A percentile compares a stretch with the other conserved stretches of the same genome.
Conservation (phyloP, 1,139 yeast genomes). For the Protomyces arabidopsidicola region DNA sequence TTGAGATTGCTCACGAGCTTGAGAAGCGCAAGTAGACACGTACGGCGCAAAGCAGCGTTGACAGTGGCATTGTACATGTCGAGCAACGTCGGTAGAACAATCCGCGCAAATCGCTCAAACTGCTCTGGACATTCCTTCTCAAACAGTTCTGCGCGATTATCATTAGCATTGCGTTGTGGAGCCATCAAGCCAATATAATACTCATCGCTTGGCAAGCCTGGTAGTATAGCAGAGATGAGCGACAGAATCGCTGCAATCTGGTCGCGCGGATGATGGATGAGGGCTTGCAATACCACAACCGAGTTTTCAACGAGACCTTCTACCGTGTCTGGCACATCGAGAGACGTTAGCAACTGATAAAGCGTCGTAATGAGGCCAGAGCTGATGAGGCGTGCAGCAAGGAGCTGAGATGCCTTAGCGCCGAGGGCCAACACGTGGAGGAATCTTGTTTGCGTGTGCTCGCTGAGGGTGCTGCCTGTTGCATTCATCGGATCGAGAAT, state of each 20-base stretch:
- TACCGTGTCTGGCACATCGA: conserved; percentile 36
- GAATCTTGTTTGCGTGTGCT: conserved; percentile 32
- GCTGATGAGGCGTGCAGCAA: conserved; percentile 36
- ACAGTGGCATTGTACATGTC: conserved; percentile 73
- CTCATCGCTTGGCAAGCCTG: conserved; percentile 38
- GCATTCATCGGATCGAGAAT: conserved; percentile 35
- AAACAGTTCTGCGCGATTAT: background rate
- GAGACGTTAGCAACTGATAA: conserved; percentile 40
- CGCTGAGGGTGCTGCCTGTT: conserved; percentile 29
- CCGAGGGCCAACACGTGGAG: conserved; percentile 45
- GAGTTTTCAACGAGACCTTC: conserved; percentile 34
- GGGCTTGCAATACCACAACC: conserved; percentile 55
- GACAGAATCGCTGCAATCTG: conserved; percentile 54
- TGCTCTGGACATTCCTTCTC: conserved; percentile 35
- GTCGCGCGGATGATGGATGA: conserved; percentile 72
- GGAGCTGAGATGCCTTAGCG: conserved; percentile 41
- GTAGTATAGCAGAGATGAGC: conserved; percentile 54
- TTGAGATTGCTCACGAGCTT: conserved; percentile 47
- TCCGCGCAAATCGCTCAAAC: conserved; percentile 46
- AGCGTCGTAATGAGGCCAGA: conserved; percentile 37
- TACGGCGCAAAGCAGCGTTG: conserved; percentile 60
- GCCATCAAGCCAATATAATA: conserved; percentile 43
- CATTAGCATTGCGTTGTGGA: background rate
- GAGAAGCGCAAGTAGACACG: conserved; percentile 54
- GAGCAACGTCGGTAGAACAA: conserved; percentile 57